Percentiles rank a stretch among this genome's conserved stretches.
Conservation (phyloP, 768 basidiomycete species). For the Chalciporus pseudorubinellus region DNA sequence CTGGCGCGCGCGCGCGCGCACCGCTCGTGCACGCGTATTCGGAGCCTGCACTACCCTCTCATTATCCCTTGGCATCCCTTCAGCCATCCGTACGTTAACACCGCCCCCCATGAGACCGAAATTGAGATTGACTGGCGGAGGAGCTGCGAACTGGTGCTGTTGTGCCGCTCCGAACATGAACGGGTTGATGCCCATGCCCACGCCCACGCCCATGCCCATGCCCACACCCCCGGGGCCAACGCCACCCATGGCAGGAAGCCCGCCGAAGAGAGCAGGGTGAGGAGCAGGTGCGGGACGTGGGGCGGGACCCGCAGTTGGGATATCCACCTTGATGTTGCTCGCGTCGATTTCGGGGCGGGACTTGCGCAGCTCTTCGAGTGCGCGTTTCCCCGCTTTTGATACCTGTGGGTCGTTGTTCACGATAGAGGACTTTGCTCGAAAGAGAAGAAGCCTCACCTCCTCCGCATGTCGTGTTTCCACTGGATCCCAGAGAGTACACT, state of each 20-base stretch:
- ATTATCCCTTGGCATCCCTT: background rate
- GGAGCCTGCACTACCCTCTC: background rate
- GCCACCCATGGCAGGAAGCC: background rate
- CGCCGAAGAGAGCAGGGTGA: background rate
- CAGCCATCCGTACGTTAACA: background rate
- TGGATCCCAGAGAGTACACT: constrained; percentile 69
- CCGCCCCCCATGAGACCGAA: background rate
- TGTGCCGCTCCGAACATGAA: constrained; percentile 21
- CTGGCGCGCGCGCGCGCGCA: background rate
- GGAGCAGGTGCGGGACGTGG: background rate
- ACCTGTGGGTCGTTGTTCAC: constrained; percentile 44
- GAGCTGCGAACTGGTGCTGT: constrained; percentile 9
- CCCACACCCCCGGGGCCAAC: background rate
- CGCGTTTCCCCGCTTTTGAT: constrained; percentile 61
- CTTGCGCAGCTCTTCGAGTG: constrained; percentile 58
- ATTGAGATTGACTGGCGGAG: background rate
- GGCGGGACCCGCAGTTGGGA: constrained; percentile 37
- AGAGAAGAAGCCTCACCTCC: constrained; percentile 44
- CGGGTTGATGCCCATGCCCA: background rate
- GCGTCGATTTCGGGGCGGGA: constrained; percentile 64
- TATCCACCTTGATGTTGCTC: constrained; percentile 60
- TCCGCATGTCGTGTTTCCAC: constrained; percentile 62
- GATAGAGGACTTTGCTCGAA: background rate
- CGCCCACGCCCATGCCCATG: background rate
- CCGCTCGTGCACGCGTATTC: background rate